These are phyloP conservation scores for Aureoboletus auriporus DNA, from an alignment of 768 basidiomycete genomes.

Conservation along the genomic window DNA sequence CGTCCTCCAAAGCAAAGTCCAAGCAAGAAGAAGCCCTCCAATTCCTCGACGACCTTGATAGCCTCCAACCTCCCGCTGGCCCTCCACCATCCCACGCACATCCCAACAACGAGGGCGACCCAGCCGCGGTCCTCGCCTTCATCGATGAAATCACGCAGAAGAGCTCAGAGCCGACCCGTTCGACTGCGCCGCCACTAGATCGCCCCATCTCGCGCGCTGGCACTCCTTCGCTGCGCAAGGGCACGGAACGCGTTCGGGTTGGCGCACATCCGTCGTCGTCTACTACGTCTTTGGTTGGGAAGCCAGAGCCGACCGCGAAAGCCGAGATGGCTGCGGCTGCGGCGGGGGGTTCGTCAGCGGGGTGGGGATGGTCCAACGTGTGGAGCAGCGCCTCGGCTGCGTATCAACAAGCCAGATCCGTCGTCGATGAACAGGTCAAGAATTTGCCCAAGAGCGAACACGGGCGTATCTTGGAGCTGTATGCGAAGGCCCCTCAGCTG, in stretches of 20 bases:
- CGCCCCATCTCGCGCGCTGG: constrained; percentile 60
- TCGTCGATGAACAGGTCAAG: constrained; percentile 93
- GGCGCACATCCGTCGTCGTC: constrained; percentile 45
- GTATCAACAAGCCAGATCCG: constrained; percentile 80
- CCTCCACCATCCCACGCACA: constrained; percentile 23
- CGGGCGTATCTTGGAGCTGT: constrained; percentile 66
- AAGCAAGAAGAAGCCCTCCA: constrained; percentile 87
- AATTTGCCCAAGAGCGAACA: constrained; percentile 81
- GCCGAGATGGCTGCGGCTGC: constrained; percentile 12
- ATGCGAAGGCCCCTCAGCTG: constrained; percentile 85
- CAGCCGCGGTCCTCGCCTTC: constrained; percentile 85
- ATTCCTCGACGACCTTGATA: constrained; percentile 93
- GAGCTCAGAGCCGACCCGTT: constrained; percentile 70
- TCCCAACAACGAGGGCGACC: constrained; percentile 53
- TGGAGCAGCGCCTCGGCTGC: constrained; percentile 86
- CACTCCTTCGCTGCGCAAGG: constrained; percentile 70
- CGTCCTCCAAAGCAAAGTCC: constrained; percentile 56
- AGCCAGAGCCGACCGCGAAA: constrained; percentile 25
- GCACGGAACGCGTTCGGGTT: constrained; percentile 70
- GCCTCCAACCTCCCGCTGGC: constrained; percentile 48
- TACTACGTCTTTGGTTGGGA: constrained; percentile 38
- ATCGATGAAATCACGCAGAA: constrained; percentile 95
- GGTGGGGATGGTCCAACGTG: constrained; percentile 85
- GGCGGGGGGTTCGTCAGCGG: constrained; percentile 24
- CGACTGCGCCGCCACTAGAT: constrained; percentile 50